Percentiles rank a stretch among this genome's conserved stretches.
phyloP scores from a whole-genome alignment of 2,329 filamentous ascomycete species.

The Diatrype stigma region DNA sequence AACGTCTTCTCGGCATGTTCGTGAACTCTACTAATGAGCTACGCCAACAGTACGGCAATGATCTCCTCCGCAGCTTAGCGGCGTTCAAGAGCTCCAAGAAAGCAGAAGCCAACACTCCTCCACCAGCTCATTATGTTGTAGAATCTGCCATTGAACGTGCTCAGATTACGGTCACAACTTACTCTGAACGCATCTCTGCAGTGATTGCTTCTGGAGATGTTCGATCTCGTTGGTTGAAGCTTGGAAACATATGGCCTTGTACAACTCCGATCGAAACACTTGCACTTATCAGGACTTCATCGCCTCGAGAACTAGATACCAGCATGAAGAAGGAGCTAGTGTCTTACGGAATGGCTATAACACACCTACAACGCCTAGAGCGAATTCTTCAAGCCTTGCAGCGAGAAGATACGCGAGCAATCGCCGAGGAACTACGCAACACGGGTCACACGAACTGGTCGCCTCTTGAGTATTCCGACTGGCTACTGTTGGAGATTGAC shows the following conservation, averaged over 20 bases:
- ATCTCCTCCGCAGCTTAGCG: neutral
- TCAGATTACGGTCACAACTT: too few species aligned
- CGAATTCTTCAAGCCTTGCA: slow-evolving; percentile 34
- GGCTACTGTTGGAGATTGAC: slow-evolving; percentile 66
- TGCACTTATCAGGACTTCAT: slow-evolving; percentile 38
- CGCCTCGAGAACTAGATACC: slow-evolving; percentile 21
- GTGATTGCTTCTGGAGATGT: slow-evolving; percentile 8
- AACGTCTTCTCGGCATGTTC: slow-evolving; percentile 3
- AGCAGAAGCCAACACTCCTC: too few species aligned
- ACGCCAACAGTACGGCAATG: neutral
- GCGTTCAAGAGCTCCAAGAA: slow-evolving; percentile 2
- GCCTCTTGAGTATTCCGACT: slow-evolving; percentile 51
- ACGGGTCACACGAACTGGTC: slow-evolving; percentile 56
- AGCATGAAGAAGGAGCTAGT: slow-evolving; percentile 39
- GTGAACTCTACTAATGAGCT: neutral
- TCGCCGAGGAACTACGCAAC: slow-evolving; percentile 41
- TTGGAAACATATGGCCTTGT: slow-evolving; percentile 41
- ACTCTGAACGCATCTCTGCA: slow-evolving; percentile 4
- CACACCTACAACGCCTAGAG: slow-evolving; percentile 39
- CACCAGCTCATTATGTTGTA: too few species aligned
- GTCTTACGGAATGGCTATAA: slow-evolving; percentile 38
- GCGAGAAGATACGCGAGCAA: slow-evolving; percentile 20
- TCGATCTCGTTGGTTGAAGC: slow-evolving; percentile 36
- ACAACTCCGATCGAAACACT: slow-evolving; percentile 39
- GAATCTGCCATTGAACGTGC: too few species aligned